phyloP scores from a whole-genome alignment of 2,329 filamentous ascomycete genomes.

The Hirsutella rhossiliensis region DNA sequence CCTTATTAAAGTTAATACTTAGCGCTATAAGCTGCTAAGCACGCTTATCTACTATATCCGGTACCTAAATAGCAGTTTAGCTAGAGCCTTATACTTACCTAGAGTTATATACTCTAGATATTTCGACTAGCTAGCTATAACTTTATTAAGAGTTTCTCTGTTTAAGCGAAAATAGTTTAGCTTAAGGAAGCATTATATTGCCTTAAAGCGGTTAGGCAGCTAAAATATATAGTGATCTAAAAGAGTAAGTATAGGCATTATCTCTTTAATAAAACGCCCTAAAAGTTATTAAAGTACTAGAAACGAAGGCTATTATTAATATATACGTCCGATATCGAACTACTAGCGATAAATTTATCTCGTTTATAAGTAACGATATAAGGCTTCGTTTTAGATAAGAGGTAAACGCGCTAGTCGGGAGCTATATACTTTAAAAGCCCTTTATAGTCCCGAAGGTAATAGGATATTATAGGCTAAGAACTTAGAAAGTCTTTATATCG shows the following conservation, averaged over 20 bases:
- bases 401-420: slow-evolving; percentile 3
- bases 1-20: slow-evolving; percentile 11
- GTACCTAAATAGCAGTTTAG: slow-evolving; percentile 6
- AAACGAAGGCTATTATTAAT: slow-evolving; percentile 12
- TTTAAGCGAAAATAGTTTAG: slow-evolving; percentile 2
- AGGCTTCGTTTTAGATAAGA: slow-evolving; percentile 10
- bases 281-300: slow-evolving; percentile 7
- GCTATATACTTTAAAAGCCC: slow-evolving; percentile 1
- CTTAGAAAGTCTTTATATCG: not conserved
- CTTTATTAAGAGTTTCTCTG: slow-evolving; percentile 29
- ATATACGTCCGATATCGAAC: slow-evolving; percentile 7
- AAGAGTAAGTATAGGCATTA: not conserved
- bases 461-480: no score
- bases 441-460: slow-evolving; percentile 3
- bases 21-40: slow-evolving; percentile 11
- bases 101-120: slow-evolving; percentile 37
- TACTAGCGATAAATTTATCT: not conserved
- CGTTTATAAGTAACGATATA: slow-evolving; percentile 6
- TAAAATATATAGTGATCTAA: slow-evolving; percentile 6
- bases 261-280: not conserved
- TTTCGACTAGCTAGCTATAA: slow-evolving; percentile 33
- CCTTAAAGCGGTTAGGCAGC: slow-evolving; percentile 4
- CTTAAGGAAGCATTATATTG: slow-evolving; percentile 7
- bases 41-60: slow-evolving; percentile 10
- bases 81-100: slow-evolving; percentile 37